These are phyloP conservation scores for Parachaetomium inaequale DNA, from an alignment of 495 filamentous ascomycete genomes.

Conservation along the genomic window DNA sequence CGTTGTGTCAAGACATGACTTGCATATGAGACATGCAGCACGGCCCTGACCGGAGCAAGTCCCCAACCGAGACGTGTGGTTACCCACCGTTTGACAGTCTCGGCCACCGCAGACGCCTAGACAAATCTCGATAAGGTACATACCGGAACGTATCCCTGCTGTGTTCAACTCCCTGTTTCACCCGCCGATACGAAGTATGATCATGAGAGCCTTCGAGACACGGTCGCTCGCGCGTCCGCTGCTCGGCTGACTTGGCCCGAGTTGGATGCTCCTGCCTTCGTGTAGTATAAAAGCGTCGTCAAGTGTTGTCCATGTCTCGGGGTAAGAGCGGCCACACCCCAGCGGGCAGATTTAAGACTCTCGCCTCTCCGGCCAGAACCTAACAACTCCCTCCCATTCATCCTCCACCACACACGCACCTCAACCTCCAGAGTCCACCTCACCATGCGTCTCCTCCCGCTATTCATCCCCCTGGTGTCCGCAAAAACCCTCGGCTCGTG, in stretches of 20 bases:
- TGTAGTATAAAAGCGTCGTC: background rate
- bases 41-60: background rate
- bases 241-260: background rate
- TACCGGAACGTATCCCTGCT: background rate
- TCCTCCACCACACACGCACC: background rate
- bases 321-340: background rate
- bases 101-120: background rate
- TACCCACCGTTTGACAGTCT: background rate
- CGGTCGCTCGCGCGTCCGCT: background rate
- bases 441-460: background rate
- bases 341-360: background rate
- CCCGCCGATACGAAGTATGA: slow-evolving; percentile 5
- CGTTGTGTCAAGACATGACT: no score
- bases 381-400: background rate
- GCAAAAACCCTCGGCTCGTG: slow-evolving; percentile 14
- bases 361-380: background rate
- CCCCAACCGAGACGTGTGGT: background rate
- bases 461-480: background rate
- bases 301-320: background rate
- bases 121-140: background rate
- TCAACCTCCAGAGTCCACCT: background rate
- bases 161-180: slow-evolving; percentile 2
- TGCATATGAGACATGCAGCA: background rate
- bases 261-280: background rate
- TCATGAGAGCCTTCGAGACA: background rate